Evolutionary conservation across 2,329 filamentous ascomycete genomes (phyloP), one percentile per base, ranked within the genome.

Genomic region (Cryphonectria parasitica): DNA sequence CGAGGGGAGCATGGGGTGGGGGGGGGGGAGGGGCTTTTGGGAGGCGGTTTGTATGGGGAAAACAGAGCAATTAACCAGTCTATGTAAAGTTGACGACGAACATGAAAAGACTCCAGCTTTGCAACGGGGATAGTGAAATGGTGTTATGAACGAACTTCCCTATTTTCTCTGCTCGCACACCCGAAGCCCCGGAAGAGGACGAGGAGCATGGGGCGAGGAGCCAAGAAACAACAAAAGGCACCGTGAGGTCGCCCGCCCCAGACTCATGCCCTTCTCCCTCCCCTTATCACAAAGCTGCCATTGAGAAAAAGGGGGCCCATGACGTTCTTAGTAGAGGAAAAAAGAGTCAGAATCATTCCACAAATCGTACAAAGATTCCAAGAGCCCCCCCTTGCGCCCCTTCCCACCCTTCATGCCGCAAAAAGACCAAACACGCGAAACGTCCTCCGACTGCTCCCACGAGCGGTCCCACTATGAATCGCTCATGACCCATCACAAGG

Each of bases 291-390:
- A 69, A 67, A 69, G 67, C 70, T 71, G 70, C 62, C 61, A 64
- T 67, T 64, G 64, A 64, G 61, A 71, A 71, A 70, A 70, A 70
- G 45, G 67, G 71, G 68, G 69, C 68, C 61, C 66, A 58, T 68
- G 60, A 63, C 71, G 61, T 69, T 66, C 69, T 66, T 61, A 58
- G 66, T 69, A 68, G 63, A 61, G 68, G 64, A 71, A 69, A 69
- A 71, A 71, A 69, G 66, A 71, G 64, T 69, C 64, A 71, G 58
- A 60, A 69, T 69, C 72, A 77, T 78, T 75, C 69, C 77, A 77
- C 77, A 78, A 78, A 78, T 79, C 78, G 78, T 81, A 80, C 80
- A 75, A 72, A 80, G 75, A 77, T 77, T 76, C 76, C 76, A 75
- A 75, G 58, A 63, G 58, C 58, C 70, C 61, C 77, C 70, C 60